These are phyloP conservation scores for Recurvomyces mirabilis DNA, from an alignment of 495 filamentous ascomycete genomes.

Conservation along the genomic window DNA sequence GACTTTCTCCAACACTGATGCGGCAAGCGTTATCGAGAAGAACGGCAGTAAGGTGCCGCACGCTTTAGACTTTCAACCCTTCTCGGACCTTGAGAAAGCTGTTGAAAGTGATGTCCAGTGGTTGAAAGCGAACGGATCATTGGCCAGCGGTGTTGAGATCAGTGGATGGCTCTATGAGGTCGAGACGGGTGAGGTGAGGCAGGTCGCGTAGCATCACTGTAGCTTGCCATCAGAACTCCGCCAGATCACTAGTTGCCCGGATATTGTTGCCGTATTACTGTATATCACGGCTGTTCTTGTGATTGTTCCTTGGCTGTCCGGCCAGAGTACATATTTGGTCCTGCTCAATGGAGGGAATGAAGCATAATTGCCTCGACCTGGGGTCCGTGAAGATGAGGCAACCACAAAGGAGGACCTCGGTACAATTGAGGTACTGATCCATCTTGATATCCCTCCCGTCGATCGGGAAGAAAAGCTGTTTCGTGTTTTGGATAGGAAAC, in stretches of 20 bases:
- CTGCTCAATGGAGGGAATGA: too few relatives aligned
- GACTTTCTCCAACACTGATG: constrained; percentile 59
- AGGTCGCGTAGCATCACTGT: constrained; percentile 42
- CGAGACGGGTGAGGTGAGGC: constrained; percentile 58
- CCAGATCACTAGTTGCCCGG: background rate
- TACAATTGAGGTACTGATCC: too few relatives aligned
- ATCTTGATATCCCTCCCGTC: too few relatives aligned
- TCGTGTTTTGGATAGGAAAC: too few relatives aligned
- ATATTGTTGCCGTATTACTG: background rate
- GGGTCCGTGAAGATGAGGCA: too few relatives aligned
- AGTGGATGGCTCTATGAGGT: constrained; percentile 76
- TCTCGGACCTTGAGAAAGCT: constrained; percentile 49
- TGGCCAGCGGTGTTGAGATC: constrained; percentile 49
- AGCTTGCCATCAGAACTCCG: too few relatives aligned
- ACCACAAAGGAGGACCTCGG: too few relatives aligned
- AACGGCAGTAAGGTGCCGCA: constrained; percentile 37
- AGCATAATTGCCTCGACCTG: too few relatives aligned
- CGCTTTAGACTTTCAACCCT: constrained; percentile 52
- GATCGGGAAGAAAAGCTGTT: too few relatives aligned
- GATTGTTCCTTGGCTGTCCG: too few relatives aligned
- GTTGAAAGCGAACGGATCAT: constrained; percentile 43
- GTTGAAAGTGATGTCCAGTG: constrained; percentile 56
- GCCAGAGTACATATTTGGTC: too few relatives aligned
- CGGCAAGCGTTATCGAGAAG: constrained; percentile 47
- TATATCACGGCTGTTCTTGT: too few relatives aligned